Base-by-base conservation (phyloP, 108 stramenopile genomes). In the Cylindrotheca fusiformis region DNA sequence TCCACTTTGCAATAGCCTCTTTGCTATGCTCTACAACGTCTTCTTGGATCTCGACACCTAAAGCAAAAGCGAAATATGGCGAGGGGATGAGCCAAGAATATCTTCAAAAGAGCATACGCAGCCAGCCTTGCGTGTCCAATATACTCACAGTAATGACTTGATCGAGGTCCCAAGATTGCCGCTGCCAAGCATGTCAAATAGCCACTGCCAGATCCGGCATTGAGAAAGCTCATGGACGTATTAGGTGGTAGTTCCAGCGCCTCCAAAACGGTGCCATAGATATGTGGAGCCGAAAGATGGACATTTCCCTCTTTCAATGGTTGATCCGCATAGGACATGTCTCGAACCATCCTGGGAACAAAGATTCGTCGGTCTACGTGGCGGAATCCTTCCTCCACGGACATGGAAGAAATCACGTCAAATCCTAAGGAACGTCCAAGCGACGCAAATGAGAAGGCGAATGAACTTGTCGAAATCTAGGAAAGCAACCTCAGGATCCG, bases 221-320 rank as follows among this genome's bases (percentile, higher is more conserved):
- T 94, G 21, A 96, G 65, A 66, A 96, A 90, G 31, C 73, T 78
- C 27, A 73, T 21, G 6, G 56, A 58, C 22, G 74, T 25, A 25
- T 73, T 60, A 19, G 83, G 67, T 28, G 77, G 74, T n/a, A 96
- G 81, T 44, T 90, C 88, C 58, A 96, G 63, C 12, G 91, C 91
- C 46, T 94, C 90, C 41, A 96, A 47, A 21, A 82, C 89, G 33
- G 84, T 63, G 18, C 85, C 89, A 61, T 96, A 96, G 32, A 96
- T 94, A 49, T 94, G 93, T 6, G 95, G 95, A 23, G 95, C 93
- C n/a, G 87, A 89, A n/a, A 94, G 81, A 63, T 96, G 95, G 29
- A 94, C 74, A 58, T 82, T 83, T 12, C 84, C 93, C 32, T 87
- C 87, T 47, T 76, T 79, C 32, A 94, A 60, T 14, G 93, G 93